Percentiles rank a stretch among this genome's conserved stretches.
Evolutionary conservation across 1,284 basidiomycete genomes (phyloP).

Genomic region (Apiotrichum porosum): DNA sequence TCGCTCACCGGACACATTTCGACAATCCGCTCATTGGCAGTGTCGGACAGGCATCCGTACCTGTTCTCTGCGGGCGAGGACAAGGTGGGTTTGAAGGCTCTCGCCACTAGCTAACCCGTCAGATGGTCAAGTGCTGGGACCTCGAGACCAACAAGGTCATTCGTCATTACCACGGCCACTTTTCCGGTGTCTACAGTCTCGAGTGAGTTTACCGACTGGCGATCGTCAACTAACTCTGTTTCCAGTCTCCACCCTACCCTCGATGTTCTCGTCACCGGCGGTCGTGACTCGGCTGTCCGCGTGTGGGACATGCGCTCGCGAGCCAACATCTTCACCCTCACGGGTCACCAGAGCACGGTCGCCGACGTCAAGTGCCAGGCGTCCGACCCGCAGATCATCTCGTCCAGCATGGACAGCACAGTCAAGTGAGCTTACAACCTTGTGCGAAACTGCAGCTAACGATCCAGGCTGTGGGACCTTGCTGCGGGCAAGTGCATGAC

Average conservation of each 20-base stretch:
- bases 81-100: too few species aligned
- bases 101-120: too few species aligned
- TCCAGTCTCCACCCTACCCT: conserved; percentile 82
- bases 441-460: conserved; percentile 56
- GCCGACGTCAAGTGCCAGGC: conserved; percentile 93
- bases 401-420: conserved; percentile 96
- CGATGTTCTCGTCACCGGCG: conserved; percentile 89
- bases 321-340: conserved; percentile 86
- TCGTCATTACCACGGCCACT: conserved; percentile 93
- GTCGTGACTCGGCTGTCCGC: conserved; percentile 89
- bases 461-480: conserved; percentile 97
- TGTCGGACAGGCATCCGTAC: conserved; percentile 90
- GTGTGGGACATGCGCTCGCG: conserved; percentile 99
- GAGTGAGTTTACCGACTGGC: conserved; percentile 42
- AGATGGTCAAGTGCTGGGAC: conserved; percentile 99
- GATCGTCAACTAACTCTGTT: neutral
- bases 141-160: conserved; percentile 98
- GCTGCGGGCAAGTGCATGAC: conserved; percentile 94
- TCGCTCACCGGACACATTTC: conserved; percentile 96
- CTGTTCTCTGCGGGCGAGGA: conserved; percentile 97
- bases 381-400: conserved; percentile 94
- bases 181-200: conserved; percentile 90
- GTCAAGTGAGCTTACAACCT: too few species aligned
- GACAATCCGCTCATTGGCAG: conserved; percentile 88
- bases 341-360: conserved; percentile 90